A percentile compares a stretch with the other conserved stretches of the same genome.
Evolutionary conservation across 2,329 filamentous ascomycete species (phyloP).

Genomic region (Colletotrichum australisinense): DNA sequence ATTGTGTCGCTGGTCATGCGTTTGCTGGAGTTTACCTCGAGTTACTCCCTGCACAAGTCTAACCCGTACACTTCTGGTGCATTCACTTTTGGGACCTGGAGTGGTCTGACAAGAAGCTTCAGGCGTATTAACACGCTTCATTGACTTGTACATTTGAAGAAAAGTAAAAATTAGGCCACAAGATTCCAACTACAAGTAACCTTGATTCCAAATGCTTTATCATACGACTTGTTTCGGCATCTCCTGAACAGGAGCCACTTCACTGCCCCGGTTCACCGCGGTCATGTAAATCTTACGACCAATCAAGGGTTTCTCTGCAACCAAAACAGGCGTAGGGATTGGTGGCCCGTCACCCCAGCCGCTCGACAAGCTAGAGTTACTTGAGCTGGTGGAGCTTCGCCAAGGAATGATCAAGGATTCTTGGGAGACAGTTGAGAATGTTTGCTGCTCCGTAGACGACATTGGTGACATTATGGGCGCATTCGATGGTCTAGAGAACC

Average conservation of each 20-base stretch:
- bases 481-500: neutral
- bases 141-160: neutral
- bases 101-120: neutral
- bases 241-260: neutral
- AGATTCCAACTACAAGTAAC: neutral
- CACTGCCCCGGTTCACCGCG: neutral
- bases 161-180: neutral
- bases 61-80: too few species aligned
- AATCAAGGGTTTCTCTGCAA: neutral
- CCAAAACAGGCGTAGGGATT: neutral
- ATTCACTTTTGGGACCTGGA: too few species aligned
- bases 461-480: neutral
- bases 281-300: neutral
- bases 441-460: neutral
- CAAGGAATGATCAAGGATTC: neutral
- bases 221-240: neutral
- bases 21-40: too few species aligned
- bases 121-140: neutral
- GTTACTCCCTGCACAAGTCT: too few species aligned
- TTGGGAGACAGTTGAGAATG: neutral
- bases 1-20: too few species aligned
- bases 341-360: conserved; percentile 14
- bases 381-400: neutral
- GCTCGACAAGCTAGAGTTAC: conserved; percentile 11
- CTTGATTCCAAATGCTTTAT: neutral